Base-by-base conservation (phyloP, 805 yeast genomes). In the Dipodascopsis tothii region DNA sequence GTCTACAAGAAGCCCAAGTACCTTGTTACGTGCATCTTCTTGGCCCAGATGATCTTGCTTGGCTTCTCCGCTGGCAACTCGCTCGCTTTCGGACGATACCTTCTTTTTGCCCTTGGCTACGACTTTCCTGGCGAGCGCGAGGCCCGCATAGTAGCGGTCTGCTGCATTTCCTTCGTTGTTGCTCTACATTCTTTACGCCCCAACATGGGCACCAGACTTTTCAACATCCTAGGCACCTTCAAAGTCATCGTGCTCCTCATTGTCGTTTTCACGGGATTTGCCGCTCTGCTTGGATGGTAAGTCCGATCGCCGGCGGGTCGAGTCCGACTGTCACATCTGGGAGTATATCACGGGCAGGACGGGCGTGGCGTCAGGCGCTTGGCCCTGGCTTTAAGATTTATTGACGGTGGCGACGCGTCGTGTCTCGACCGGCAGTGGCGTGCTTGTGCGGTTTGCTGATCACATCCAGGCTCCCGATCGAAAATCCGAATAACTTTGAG, bases 1-100 rank as follows among this genome's bases (percentile, higher is more conserved):
- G 73, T 78, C 16, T 78, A 68, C 63, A 65, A 65, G 33, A 66
- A 64, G 45, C 85, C 85, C 4, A 69, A 65, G 52, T 71, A 74
- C 44, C 63, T 79, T 36, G 71, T 74, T 22, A 71, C 77, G 39
- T 73, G 67, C 17, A 54, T 68, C 9, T 71, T 68, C 44, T 73
- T 80, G 3, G 71, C 77, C 36, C 71, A 70, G 40, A 70, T 75
- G 45, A 77, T 78, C n/a, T 51, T 77, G 20, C 60, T 79, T 11
- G 80, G 81, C 2, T 75, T 77, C 56, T 73, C 80, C 44, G 73
- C 81, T 4, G 80, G 81, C 1, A 79, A 79, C 54, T 67, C 79
- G 21, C 77, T 72, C 56, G 83, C 83, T 0, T 77, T 79, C 60
- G 84, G 84, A 2, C 70, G 75, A 45, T 78, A 78, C 56, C 56